Evolutionary conservation across 108 stramenopile genomes (phyloP), one percentile per base, ranked within the genome.

Genomic region (Nitzschia putrida): DNA sequence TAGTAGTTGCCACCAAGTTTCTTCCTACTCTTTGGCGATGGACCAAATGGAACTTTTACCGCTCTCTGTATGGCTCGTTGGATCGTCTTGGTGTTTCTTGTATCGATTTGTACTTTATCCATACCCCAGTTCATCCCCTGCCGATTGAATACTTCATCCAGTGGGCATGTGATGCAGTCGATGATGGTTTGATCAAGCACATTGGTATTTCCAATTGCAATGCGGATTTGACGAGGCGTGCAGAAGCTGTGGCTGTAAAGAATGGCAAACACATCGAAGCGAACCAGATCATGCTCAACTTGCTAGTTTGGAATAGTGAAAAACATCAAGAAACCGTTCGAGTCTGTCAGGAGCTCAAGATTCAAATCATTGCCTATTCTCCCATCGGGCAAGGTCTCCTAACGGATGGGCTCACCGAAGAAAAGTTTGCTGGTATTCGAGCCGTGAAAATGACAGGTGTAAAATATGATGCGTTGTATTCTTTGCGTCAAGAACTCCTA

Each of bases 381-480:
- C 77, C 86, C 39, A 78, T 92, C 26, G 88, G 88, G n/a, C 86
- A 89, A 57, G 91, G 91, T 6, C 61, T 92, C 12, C 60, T 92
- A 13, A 86, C 88, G 9, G 85, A 88, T 53, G 57, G 54, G 1
- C 57, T 89, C 47, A 85, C 80, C 7, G 39, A 61, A 40, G 83
- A 83, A 14, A 86, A 74, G 69, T 88, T 72, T 49, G 22, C 55
- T 43, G 40, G 41, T 3, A 90, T 87, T 50, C 83, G 81, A 29
- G 70, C 83, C 11, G 83, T 85, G n/a, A 84, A 76, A 60, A 90
- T 90, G 86, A 72, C 83, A 44, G 64, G 77, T 1, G 65, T 90
- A 22, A 40, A 76, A 40, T 88, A 72, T 49, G 45, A 41, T 26
- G 76, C 76, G 38, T 68, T 92, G 45, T 22, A 63, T 20, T 73